Evolutionary conservation across 352 stramenopile genomes (phyloP).

Genomic region (Phytophthora litchii): DNA sequence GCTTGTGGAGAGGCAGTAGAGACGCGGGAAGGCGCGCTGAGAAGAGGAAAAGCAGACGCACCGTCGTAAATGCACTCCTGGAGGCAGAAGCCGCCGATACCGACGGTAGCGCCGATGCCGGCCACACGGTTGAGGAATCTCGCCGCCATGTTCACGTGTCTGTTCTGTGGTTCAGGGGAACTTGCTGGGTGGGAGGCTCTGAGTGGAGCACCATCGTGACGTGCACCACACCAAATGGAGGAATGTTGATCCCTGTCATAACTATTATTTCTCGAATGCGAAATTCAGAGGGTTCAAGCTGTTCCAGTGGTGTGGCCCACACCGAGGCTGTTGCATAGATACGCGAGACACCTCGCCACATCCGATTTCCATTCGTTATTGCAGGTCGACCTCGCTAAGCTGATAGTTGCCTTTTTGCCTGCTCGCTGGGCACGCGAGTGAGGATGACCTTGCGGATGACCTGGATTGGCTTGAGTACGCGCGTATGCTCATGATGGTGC

Average conservation of each 20-base stretch:
- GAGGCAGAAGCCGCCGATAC: slow-evolving; percentile 66
- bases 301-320: slow-evolving; percentile 17
- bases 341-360: slow-evolving; percentile 8
- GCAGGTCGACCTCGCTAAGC: background rate
- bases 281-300: background rate
- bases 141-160: slow-evolving; percentile 56
- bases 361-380: slow-evolving; percentile 4
- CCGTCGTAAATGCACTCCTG: slow-evolving; percentile 88
- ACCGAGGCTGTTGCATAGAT: background rate
- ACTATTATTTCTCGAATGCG: too few relatives aligned
- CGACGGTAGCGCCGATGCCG: slow-evolving; percentile 57
- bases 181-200: slow-evolving; percentile 16
- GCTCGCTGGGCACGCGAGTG: slow-evolving; percentile 10
- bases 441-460: slow-evolving; percentile 89
- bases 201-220: slow-evolving; percentile 12
- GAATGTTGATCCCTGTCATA: slow-evolving; percentile 9
- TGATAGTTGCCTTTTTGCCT: slow-evolving; percentile 18
- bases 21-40: background rate
- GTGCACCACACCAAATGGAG: slow-evolving; percentile 13
- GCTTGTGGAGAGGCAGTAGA: background rate
- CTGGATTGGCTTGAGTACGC: slow-evolving; percentile 97
- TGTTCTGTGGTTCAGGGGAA: slow-evolving; percentile 35
- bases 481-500: slow-evolving; percentile 99
- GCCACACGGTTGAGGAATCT: slow-evolving; percentile 81
- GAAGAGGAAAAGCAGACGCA: slow-evolving; percentile 41